These are phyloP conservation scores for Backusella circina DNA, from an alignment of 192 early-diverging fungal species.

Conservation along the genomic window DNA sequence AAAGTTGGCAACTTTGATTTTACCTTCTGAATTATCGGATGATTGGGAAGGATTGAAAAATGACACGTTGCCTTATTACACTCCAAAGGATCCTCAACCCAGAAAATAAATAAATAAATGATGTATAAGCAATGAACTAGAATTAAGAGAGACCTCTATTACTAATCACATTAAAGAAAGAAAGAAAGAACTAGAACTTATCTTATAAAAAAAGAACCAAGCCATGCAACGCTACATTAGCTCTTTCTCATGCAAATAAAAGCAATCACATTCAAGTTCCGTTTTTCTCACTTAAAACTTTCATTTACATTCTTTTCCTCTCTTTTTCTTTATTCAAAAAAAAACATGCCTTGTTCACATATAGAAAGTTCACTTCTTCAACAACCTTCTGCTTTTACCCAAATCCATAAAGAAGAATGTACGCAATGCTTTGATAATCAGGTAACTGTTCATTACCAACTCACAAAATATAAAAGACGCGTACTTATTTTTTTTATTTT, in stretches of 20 bases:
- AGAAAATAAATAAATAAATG: not conserved
- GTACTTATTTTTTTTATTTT: not conserved
- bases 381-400: conserved; percentile 39
- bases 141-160: too few species aligned
- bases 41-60: not conserved
- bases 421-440: conserved; percentile 87
- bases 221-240: not conserved
- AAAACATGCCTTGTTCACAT: conserved; percentile 49
- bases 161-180: too few species aligned
- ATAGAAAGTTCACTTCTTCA: conserved; percentile 35
- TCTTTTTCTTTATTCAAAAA: not conserved
- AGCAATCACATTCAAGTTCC: not conserved
- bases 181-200: too few species aligned
- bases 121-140: too few species aligned
- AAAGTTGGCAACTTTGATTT: not conserved
- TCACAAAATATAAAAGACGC: not conserved
- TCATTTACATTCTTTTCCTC: not conserved
- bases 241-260: not conserved
- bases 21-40: not conserved
- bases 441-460: conserved; percentile 30
- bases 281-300: not conserved
- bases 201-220: too few species aligned
- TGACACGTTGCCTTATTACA: not conserved
- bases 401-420: conserved; percentile 93
- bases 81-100: not conserved